These are phyloP conservation scores for Meyerozyma carpophila DNA, from an alignment of 1,139 yeast species.

Conservation along the genomic window DNA sequence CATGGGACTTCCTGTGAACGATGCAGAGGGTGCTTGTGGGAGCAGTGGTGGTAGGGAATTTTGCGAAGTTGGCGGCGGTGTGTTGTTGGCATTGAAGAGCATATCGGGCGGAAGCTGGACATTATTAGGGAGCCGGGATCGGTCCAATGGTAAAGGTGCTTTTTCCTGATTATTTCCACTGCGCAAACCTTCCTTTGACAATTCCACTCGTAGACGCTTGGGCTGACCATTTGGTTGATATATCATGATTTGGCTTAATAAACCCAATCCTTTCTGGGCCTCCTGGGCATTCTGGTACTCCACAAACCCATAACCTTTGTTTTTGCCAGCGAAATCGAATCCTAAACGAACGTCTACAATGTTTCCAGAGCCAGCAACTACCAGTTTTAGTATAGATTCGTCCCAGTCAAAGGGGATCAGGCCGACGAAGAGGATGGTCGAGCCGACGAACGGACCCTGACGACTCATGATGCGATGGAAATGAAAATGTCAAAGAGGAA, in stretches of 20 bases:
- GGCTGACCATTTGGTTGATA: conserved; percentile 26
- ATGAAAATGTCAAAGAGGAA: neutral
- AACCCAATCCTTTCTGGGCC: conserved; percentile 43
- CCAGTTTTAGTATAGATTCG: conserved; percentile 47
- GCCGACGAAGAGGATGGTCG: conserved; percentile 51
- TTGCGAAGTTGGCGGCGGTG: conserved; percentile 6
- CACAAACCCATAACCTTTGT: conserved; percentile 61
- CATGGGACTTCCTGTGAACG: neutral
- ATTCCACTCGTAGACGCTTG: conserved; percentile 48
- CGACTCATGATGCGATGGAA: neutral
- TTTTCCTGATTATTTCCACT: conserved; percentile 27
- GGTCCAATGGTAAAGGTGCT: conserved; percentile 36
- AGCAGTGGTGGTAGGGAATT: neutral
- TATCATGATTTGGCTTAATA: conserved; percentile 39
- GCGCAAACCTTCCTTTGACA: conserved; percentile 57
- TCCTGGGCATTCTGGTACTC: conserved; percentile 50
- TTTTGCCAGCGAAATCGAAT: conserved; percentile 56
- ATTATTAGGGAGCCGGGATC: conserved; percentile 45
- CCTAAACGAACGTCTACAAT: conserved; percentile 60
- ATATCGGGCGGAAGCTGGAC: conserved; percentile 53
- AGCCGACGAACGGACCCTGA: conserved; percentile 5
- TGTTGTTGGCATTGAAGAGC: conserved; percentile 16
- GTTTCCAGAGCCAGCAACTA: conserved; percentile 61
- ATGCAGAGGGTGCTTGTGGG: neutral
- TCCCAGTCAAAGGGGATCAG: conserved; percentile 64